These are phyloP conservation scores for Curvularia verruculosa DNA, from an alignment of 2,329 filamentous ascomycete genomes.

Conservation along the genomic window DNA sequence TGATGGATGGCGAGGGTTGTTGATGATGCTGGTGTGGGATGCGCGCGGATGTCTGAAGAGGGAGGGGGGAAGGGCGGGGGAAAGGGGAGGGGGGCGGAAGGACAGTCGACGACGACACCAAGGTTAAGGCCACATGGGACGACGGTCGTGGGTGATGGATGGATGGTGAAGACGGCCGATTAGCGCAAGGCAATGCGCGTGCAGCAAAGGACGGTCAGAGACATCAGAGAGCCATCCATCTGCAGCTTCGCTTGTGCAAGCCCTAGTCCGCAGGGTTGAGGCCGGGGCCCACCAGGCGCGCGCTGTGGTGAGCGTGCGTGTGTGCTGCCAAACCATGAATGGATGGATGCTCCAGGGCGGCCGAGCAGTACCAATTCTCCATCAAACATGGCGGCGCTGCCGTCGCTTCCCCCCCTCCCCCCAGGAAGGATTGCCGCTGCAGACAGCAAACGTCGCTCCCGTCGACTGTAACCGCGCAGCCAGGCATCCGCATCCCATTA, in stretches of 20 bases:
- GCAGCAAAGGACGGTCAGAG: conserved; percentile 14
- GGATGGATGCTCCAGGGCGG: conserved; percentile 8
- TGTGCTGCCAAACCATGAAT: conserved; percentile 2
- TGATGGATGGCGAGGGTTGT: background rate
- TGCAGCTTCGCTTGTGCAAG: conserved; percentile 39
- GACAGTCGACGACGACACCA: background rate
- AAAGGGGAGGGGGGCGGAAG: background rate
- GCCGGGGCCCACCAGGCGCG: conserved; percentile 24
- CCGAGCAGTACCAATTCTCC: conserved; percentile 17
- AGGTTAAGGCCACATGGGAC: background rate
- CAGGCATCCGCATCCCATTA: background rate
- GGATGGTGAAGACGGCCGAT: conserved; percentile 23
- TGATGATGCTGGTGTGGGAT: background rate
- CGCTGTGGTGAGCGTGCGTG: conserved; percentile 12
- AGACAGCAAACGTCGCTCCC: conserved; percentile 33
- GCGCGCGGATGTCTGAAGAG: background rate
- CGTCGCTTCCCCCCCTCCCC: background rate
- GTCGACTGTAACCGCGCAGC: conserved; percentile 7
- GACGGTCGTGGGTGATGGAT: conserved; percentile 1
- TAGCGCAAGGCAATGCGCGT: conserved; percentile 24
- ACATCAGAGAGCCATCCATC: conserved; percentile 8
- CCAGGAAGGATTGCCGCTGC: conserved; percentile 22
- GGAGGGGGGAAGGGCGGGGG: conserved; percentile 3
- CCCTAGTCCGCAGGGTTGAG: conserved; percentile 33
- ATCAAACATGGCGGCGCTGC: conserved; percentile 21